A percentile compares a stretch with the other conserved stretches of the same genome.
phyloP scores from a whole-genome alignment of 345 rosid species.

The Dovyalis caffra region DNA sequence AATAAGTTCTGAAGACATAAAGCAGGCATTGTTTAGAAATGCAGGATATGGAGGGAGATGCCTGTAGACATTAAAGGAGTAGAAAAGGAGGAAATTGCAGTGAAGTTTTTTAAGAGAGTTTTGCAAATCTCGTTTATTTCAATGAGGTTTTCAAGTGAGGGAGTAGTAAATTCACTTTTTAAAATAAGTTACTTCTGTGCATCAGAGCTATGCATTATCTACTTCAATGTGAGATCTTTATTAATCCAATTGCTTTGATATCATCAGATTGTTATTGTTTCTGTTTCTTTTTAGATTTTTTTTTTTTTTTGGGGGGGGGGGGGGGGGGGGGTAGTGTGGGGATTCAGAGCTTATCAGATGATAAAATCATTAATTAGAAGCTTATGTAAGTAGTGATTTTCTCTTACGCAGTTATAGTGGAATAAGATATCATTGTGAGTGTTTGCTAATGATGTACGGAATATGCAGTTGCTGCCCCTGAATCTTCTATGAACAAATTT shows the following conservation, averaged over 20 bases:
- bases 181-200: constrained; percentile 10
- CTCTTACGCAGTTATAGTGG: background rate
- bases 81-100: background rate
- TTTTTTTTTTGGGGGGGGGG: too few relatives aligned
- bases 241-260: constrained; percentile 3
- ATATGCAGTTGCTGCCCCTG: background rate
- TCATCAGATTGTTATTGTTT: constrained; percentile 1
- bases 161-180: constrained; percentile 12
- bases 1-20: constrained; percentile 23
- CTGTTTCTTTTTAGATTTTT: too few relatives aligned
- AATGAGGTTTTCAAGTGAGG: constrained; percentile 5
- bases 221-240: constrained; percentile 1
- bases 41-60: constrained; percentile 35
- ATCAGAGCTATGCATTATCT: constrained; percentile 15
- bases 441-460: background rate
- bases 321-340: too few relatives aligned
- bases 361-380: background rate
- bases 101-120: background rate
- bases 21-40: constrained; percentile 23
- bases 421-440: background rate
- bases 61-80: background rate
- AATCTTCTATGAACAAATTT: background rate
- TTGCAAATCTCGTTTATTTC: constrained; percentile 14
- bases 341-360: background rate
- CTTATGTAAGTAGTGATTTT: background rate